Evolutionary conservation across 1,284 basidiomycete species (phyloP), one percentile per base, ranked within the genome.

Genomic region (Irpex sp.): DNA sequence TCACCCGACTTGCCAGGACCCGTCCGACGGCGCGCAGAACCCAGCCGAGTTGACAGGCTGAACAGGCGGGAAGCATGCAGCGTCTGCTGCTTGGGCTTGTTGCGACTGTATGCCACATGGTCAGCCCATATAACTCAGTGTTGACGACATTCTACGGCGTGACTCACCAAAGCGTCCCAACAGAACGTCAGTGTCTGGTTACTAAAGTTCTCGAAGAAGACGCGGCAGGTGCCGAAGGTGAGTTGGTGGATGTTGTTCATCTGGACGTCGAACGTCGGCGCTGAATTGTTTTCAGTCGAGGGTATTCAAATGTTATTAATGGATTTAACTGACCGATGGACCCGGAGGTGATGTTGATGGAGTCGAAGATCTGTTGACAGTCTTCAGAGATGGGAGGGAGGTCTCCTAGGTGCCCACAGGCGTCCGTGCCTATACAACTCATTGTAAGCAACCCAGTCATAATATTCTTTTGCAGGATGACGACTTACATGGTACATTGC

Each of bases 181-280:
- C 69, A 71, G 59, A 65, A 67, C 31, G 59, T 61, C 60, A 67
- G 56, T 36, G 66, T 62, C 36, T 61, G 17, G 13, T 60, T 62
- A 44, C 66, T 62, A 60, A 67, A 49, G 64, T 71, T 71, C 59
- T 69, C 61, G 61, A 71, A 71, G 66, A 68, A 71, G 63, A 71
- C 67, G 11, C 69, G 67, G 58, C 69, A 71, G 36, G 69, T 71
- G 36, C 68, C 69, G 61, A 69, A 71, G 38, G 67, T 61, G 60
- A 71, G 67, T 55, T 69, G 68, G 64, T 71, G 66, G 49, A 65
- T 67, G 58, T 68, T 64, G 61, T 64, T 63, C 60, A 63, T 11
- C 19, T 51, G 40, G 5, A 71, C 67, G 9, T 56, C 61, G 66
- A 71, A 71, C n/a, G 63, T 61, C 34, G 69, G 69, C n/a, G 64